A percentile compares a stretch with the other conserved stretches of the same genome.
These are phyloP conservation scores for Saccharomyces pastorianus DNA, from an alignment of 1,139 yeast genomes.

Conservation along the genomic window DNA sequence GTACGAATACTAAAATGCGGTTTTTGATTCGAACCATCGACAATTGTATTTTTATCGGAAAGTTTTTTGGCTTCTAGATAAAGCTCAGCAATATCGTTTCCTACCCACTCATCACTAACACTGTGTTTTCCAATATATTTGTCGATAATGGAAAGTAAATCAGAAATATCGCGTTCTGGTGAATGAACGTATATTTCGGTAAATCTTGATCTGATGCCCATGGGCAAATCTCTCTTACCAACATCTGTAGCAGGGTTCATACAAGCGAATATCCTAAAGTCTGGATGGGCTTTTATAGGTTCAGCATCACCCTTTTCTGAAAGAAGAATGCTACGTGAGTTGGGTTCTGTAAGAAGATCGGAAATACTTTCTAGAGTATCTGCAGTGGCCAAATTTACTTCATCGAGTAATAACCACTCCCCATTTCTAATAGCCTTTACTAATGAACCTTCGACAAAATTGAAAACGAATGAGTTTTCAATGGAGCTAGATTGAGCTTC, in stretches of 20 bases:
- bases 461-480: slow-evolving; percentile 75
- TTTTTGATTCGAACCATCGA: slow-evolving; percentile 91
- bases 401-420: slow-evolving; percentile 92
- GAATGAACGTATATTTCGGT: slow-evolving; percentile 90
- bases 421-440: slow-evolving; percentile 90
- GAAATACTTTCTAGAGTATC: slow-evolving; percentile 92
- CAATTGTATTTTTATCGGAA: slow-evolving; percentile 68
- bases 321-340: slow-evolving; percentile 59
- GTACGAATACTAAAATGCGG: slow-evolving; percentile 97
- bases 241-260: slow-evolving; percentile 99
- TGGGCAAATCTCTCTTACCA: slow-evolving; percentile 86
- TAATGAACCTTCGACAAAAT: slow-evolving; percentile 86
- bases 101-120: slow-evolving; percentile 77
- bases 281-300: slow-evolving; percentile 74
- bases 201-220: slow-evolving; percentile 81
- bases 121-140: slow-evolving; percentile 72
- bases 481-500: slow-evolving; percentile 61
- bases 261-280: slow-evolving; percentile 90
- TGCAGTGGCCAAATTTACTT: slow-evolving; percentile 85
- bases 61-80: slow-evolving; percentile 70
- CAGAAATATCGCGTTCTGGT: slow-evolving; percentile 81
- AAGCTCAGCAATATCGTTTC: slow-evolving; percentile 82
- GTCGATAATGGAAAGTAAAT: slow-evolving; percentile 73
- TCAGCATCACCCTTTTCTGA: slow-evolving; percentile 93
- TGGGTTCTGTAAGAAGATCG: slow-evolving; percentile 64